Conservation (phyloP, 306 rosid species). For the Trifolium fragiferum region DNA sequence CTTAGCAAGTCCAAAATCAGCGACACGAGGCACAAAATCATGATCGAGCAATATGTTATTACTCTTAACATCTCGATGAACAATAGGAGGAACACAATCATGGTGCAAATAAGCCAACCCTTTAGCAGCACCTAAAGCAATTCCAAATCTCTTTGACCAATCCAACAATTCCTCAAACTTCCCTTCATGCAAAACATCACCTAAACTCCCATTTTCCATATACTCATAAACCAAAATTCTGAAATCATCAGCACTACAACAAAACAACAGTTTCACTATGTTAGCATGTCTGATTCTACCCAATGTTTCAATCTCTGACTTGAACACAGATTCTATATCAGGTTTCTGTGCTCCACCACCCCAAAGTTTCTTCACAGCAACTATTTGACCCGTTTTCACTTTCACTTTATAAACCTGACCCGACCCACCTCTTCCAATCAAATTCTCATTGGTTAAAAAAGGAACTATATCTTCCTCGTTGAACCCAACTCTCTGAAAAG, state of each 20-base stretch:
- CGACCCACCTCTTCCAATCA: conserved; percentile 76
- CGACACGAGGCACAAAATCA: conserved; percentile 67
- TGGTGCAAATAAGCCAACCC: conserved; percentile 84
- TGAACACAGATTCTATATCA: conserved; percentile 55
- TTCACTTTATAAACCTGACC: conserved; percentile 67
- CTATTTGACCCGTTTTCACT: conserved; percentile 62
- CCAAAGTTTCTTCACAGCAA: conserved; percentile 79
- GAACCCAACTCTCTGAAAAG: conserved; percentile 68
- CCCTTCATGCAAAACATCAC: conserved; percentile 65
- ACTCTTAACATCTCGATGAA: conserved; percentile 92
- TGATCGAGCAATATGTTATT: conserved; percentile 76
- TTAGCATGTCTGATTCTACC: conserved; percentile 81
- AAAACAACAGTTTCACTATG: conserved; percentile 69
- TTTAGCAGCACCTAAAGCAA: conserved; percentile 73
- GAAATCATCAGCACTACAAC: conserved; percentile 66
- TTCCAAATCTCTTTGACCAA: conserved; percentile 57
- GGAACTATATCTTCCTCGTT: conserved; percentile 67
- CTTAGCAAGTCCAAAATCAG: conserved; percentile 88
- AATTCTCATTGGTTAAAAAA: conserved; percentile 49
- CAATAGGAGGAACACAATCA: conserved; percentile 69
- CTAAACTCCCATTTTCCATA: conserved; percentile 83
- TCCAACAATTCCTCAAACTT: conserved; percentile 47
- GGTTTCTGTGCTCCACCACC: conserved; percentile 39
- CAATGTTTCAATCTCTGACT: conserved; percentile 73
- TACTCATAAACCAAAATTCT: conserved; percentile 73